phyloP scores from a whole-genome alignment of 495 filamentous ascomycete species.

The Penicillium malachiteum region DNA sequence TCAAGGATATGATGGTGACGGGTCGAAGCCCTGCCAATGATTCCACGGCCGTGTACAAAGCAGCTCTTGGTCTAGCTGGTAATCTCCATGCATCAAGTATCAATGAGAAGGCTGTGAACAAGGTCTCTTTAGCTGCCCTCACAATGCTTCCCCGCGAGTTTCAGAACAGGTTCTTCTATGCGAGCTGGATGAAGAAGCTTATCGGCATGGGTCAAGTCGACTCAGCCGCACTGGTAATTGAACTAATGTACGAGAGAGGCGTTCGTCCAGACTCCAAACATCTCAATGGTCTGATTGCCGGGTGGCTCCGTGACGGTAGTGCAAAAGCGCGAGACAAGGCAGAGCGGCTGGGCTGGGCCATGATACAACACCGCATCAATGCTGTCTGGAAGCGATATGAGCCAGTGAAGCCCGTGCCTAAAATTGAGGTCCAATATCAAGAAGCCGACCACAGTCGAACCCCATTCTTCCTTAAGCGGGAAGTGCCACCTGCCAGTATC shows the following conservation, averaged over 20 bases:
- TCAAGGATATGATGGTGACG: constrained; percentile 83
- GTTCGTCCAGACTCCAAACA: constrained; percentile 66
- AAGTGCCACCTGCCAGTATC: constrained; percentile 59
- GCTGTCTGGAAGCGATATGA: constrained; percentile 49
- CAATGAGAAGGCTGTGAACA: constrained; percentile 47
- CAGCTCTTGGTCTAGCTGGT: constrained; percentile 41
- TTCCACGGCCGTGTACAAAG: constrained; percentile 49
- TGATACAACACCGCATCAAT: constrained; percentile 67
- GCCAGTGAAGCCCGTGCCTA: constrained; percentile 14
- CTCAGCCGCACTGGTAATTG: constrained; percentile 65
- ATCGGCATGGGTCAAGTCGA: constrained; percentile 70
- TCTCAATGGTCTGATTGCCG: constrained; percentile 72
- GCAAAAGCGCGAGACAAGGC: constrained; percentile 56
- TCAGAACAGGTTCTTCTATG: constrained; percentile 77
- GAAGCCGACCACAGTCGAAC: constrained; percentile 20
- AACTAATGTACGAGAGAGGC: constrained; percentile 64
- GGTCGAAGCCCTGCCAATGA: constrained; percentile 49
- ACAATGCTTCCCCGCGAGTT: constrained; percentile 58
- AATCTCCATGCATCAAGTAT: constrained; percentile 50
- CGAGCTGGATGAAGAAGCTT: constrained; percentile 77
- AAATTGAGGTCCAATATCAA: constrained; percentile 23
- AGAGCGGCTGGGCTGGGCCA: constrained; percentile 70
- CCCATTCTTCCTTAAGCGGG: constrained; percentile 39
- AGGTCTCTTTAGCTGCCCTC: constrained; percentile 49
- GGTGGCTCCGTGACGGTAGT: constrained; percentile 64